These are phyloP conservation scores for Debaryomyces prosopidis DNA, from an alignment of 805 yeast genomes.

Conservation along the genomic window DNA sequence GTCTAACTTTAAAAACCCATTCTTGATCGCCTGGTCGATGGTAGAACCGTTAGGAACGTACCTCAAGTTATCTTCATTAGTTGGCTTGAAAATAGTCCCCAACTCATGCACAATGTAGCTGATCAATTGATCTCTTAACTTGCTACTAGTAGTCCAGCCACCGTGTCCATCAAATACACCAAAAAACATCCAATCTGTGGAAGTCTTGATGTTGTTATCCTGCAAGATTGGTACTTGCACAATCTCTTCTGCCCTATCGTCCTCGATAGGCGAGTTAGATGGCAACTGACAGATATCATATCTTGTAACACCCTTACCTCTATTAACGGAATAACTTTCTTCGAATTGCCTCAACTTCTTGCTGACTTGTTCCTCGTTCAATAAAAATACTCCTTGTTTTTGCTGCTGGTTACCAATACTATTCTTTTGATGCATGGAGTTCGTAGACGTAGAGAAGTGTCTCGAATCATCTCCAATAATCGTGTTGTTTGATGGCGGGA, in stretches of 20 bases:
- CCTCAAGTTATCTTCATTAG: conserved; percentile 52
- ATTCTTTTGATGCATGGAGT: conserved; percentile 42
- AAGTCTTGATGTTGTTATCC: conserved; percentile 54
- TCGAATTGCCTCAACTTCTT: conserved; percentile 67
- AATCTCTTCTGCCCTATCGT: conserved; percentile 83
- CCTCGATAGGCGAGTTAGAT: conserved; percentile 92
- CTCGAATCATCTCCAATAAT: conserved; percentile 17
- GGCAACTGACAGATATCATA: conserved; percentile 90
- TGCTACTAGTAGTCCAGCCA: conserved; percentile 92
- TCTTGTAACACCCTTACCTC: conserved; percentile 85
- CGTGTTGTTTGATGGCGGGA: conserved; percentile 10
- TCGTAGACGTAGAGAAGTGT: conserved; percentile 41
- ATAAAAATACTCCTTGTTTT: conserved; percentile 56
- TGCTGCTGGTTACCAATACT: conserved; percentile 46
- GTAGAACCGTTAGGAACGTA: conserved; percentile 65
- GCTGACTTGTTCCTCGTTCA: conserved; percentile 72
- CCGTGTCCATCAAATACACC: conserved; percentile 97
- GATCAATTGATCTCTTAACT: conserved; percentile 76
- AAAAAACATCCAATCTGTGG: conserved; percentile 86
- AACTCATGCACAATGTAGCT: conserved; percentile 76
- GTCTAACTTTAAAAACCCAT: conserved; percentile 81
- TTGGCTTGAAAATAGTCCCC: conserved; percentile 60
- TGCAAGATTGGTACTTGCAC: conserved; percentile 69
- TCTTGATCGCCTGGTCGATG: conserved; percentile 76
- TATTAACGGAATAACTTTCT: conserved; percentile 74